These are phyloP conservation scores for Xylaria castorea DNA, from an alignment of 495 filamentous ascomycete species.

Conservation along the genomic window DNA sequence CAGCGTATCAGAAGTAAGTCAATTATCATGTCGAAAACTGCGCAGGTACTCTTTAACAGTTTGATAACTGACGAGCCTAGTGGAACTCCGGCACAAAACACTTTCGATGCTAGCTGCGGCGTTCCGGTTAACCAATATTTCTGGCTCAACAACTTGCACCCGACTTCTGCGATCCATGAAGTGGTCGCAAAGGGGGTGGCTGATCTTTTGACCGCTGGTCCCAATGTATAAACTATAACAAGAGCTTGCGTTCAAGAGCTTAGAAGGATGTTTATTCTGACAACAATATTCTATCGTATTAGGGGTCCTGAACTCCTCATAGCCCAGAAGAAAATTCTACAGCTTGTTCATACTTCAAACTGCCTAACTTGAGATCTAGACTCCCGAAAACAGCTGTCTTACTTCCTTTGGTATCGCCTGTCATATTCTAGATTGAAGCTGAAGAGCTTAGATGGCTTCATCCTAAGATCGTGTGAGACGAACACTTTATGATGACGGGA, in stretches of 20 bases:
- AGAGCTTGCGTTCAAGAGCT: not conserved
- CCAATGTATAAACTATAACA: slow-evolving; percentile 36
- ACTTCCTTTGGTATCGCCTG: not conserved
- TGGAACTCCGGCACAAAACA: slow-evolving; percentile 59
- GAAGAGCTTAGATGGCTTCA: not conserved
- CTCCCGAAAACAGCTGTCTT: not conserved
- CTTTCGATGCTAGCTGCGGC: slow-evolving; percentile 55
- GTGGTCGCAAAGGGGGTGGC: slow-evolving; percentile 59
- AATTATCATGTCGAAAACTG: not conserved
- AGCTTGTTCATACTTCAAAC: not conserved
- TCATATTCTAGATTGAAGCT: too few relatives aligned
- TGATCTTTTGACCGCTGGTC: slow-evolving; percentile 46
- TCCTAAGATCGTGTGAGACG: not conserved
- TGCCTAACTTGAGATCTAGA: not conserved
- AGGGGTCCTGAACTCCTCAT: not conserved
- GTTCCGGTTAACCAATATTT: slow-evolving; percentile 66
- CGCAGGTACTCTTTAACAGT: not conserved
- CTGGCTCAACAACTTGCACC: slow-evolving; percentile 68
- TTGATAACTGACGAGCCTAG: slow-evolving; percentile 40
- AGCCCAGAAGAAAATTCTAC: not conserved
- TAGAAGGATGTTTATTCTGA: not conserved
- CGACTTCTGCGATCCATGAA: slow-evolving; percentile 65
- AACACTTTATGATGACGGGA: not conserved
- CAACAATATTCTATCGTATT: not conserved
- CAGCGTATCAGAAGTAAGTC: slow-evolving; percentile 61